Conservation (phyloP, 208 protist genomes). For the Naegleria fowleri region DNA sequence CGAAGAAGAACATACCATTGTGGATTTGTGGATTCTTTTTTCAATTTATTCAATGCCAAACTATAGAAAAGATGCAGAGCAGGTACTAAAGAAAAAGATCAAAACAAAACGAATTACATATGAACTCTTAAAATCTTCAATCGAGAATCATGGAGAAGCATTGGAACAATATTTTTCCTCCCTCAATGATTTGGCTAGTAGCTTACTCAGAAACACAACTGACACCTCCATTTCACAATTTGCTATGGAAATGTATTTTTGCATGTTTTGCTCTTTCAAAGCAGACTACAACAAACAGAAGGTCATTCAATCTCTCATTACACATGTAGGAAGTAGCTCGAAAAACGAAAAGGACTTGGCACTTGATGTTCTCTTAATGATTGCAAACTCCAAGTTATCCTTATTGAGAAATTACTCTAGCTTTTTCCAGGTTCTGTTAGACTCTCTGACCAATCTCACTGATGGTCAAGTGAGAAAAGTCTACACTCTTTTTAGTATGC, state of each 20-base stretch:
- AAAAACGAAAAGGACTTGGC: neutral
- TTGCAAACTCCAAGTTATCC: neutral
- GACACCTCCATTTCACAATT: neutral
- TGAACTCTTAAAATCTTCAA: neutral
- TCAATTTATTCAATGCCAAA: neutral
- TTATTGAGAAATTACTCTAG: neutral
- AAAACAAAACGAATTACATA: neutral
- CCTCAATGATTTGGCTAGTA: neutral
- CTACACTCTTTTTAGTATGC: neutral
- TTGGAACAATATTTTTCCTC: neutral
- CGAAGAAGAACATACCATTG: neutral
- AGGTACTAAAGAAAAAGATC: constrained; percentile 21
- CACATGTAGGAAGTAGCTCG: neutral
- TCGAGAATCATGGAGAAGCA: neutral
- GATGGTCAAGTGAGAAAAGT: neutral
- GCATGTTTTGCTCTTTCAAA: neutral
- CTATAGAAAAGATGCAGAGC: neutral
- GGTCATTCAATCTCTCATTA: neutral
- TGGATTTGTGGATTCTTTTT: constrained; percentile 3
- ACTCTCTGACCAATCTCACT: neutral
- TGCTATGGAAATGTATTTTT: neutral
- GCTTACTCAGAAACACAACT: neutral
- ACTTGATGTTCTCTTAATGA: neutral
- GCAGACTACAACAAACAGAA: constrained; percentile 1
- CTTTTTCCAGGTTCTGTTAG: constrained; percentile 4